phyloP scores from a whole-genome alignment of 305 asterid genomes.

The Fraxinus paxiana region DNA sequence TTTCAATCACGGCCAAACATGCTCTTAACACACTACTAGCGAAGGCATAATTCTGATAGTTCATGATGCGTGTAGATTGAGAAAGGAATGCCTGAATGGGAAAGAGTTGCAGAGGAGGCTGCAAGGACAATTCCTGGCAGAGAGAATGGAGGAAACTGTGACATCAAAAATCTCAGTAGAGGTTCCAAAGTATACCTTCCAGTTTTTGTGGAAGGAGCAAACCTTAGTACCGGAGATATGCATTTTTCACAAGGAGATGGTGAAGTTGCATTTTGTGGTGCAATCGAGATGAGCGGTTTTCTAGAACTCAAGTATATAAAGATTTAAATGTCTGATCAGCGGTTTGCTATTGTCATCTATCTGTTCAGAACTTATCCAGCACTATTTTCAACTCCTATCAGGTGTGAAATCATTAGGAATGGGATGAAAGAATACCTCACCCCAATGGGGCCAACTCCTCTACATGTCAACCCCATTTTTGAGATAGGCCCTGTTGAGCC shows the following conservation, averaged over 20 bases:
- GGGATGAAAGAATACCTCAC: conserved; percentile 93
- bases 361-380: neutral
- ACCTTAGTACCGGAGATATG: conserved; percentile 93
- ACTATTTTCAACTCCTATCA: conserved; percentile 16
- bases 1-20: neutral
- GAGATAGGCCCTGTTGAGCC: conserved; percentile 92
- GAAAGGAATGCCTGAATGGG: conserved; percentile 77
- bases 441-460: conserved; percentile 89
- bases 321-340: neutral
- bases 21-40: neutral
- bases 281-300: conserved; percentile 94
- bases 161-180: conserved; percentile 85
- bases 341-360: neutral
- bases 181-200: conserved; percentile 96
- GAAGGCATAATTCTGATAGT: neutral
- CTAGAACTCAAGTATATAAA: conserved; percentile 70
- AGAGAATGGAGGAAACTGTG: conserved; percentile 94
- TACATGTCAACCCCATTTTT: conserved; percentile 85
- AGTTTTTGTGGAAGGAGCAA: conserved; percentile 89
- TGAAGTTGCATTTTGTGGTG: conserved; percentile 90
- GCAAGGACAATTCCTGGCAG: conserved; percentile 93
- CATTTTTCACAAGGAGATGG: conserved; percentile 97
- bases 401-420: conserved; percentile 80
- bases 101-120: conserved; percentile 70
- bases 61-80: conserved; percentile 43